Evolutionary conservation across 768 basidiomycete species (phyloP).

Genomic region (Russula abietina): DNA sequence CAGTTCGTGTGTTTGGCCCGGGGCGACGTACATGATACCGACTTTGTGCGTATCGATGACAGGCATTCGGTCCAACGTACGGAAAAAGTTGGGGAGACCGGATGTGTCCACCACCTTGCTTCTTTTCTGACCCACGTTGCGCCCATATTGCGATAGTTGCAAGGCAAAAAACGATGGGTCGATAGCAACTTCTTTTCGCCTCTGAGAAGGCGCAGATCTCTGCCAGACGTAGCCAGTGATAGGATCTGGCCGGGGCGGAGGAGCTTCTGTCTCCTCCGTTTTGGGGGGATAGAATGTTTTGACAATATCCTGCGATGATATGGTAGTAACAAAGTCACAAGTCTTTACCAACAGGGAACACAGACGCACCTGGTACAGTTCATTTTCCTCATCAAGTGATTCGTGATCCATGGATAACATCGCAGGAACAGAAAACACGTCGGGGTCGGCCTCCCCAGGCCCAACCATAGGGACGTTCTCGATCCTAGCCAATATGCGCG

Average conservation of each 20-base stretch:
- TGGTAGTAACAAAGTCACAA: constrained; percentile 1
- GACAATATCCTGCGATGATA: constrained; percentile 15
- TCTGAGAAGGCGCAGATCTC: constrained; percentile 76
- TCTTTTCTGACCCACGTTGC: constrained; percentile 41
- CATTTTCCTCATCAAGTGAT: constrained; percentile 17
- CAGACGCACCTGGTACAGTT: constrained; percentile 25
- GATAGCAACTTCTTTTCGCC: constrained; percentile 77
- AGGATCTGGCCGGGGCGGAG: constrained; percentile 52
- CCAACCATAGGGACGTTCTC: constrained; percentile 88
- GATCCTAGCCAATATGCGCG: constrained; percentile 73
- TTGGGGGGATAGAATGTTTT: constrained; percentile 13
- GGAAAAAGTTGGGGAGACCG: constrained; percentile 51
- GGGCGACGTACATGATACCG: constrained; percentile 92
- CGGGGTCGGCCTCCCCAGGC: constrained; percentile 78
- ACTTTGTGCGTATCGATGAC: constrained; percentile 98
- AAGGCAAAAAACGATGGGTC: constrained; percentile 83
- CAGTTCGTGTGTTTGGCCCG: constrained; percentile 75
- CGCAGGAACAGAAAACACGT: constrained; percentile 64
- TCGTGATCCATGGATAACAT: constrained; percentile 66
- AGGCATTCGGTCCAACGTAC: constrained; percentile 72
- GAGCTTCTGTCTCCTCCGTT: constrained; percentile 15
- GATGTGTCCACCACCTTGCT: constrained; percentile 49
- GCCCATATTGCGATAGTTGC: constrained; percentile 75
- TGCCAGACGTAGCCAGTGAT: constrained; percentile 89
- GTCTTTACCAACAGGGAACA: background rate